phyloP scores from a whole-genome alignment of 768 basidiomycete genomes.

The Lentinula edodes region DNA sequence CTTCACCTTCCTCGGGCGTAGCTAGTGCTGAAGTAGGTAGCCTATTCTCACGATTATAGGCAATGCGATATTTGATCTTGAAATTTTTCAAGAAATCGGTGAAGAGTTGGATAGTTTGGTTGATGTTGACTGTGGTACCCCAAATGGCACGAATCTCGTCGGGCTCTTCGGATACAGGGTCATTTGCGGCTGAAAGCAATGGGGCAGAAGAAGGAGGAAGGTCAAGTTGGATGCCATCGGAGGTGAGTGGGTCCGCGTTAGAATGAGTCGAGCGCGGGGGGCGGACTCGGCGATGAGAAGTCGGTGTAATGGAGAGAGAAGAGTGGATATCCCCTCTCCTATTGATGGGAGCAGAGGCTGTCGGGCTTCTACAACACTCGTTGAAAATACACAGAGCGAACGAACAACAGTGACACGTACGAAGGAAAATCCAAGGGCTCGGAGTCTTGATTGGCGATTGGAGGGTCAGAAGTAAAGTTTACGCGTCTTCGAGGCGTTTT shows the following conservation, averaged over 20 bases:
- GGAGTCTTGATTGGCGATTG: conserved; percentile 34
- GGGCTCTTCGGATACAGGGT: conserved; percentile 57
- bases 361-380: conserved; percentile 39
- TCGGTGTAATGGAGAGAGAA: conserved; percentile 55
- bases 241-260: conserved; percentile 40
- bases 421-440: conserved; percentile 71
- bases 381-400: neutral
- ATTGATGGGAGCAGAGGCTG: conserved; percentile 44
- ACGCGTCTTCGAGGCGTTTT: conserved; percentile 39
- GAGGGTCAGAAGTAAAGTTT: conserved; percentile 28
- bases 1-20: conserved; percentile 63
- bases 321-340: conserved; percentile 91
- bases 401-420: conserved; percentile 29
- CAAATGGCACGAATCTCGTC: conserved; percentile 91
- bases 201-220: conserved; percentile 52
- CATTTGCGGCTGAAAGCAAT: conserved; percentile 55
- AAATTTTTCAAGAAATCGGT: conserved; percentile 86
- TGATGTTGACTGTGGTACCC: conserved; percentile 94
- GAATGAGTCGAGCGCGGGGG: conserved; percentile 25
- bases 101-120: conserved; percentile 88
- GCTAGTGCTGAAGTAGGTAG: conserved; percentile 43
- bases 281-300: conserved; percentile 31
- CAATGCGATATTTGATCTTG: conserved; percentile 83
- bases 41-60: conserved; percentile 62
- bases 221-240: conserved; percentile 54